Evolutionary conservation across 2,329 filamentous ascomycete species (phyloP).

Genomic region (Penicillium psychrosexuale): DNA sequence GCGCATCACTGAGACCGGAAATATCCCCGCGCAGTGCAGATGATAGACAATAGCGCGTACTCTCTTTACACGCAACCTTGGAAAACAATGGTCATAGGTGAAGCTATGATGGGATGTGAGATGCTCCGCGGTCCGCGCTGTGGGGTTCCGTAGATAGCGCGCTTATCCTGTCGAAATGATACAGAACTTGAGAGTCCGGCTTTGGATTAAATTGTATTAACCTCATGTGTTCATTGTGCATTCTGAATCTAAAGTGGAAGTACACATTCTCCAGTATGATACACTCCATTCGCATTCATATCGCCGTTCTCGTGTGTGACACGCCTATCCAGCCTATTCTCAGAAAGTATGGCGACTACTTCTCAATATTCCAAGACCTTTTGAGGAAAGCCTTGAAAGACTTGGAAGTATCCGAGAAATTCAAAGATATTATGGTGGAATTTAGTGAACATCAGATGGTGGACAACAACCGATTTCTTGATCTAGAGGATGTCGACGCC

Average conservation of each 20-base stretch:
- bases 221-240: neutral
- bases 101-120: neutral
- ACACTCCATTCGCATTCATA: conserved; percentile 11
- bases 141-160: conserved; percentile 10
- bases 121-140: conserved; percentile 18
- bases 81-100: neutral
- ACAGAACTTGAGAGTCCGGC: neutral
- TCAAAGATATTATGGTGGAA: conserved; percentile 6
- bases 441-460: conserved; percentile 29
- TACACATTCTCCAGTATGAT: neutral
- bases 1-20: neutral
- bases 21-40: neutral
- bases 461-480: conserved; percentile 20
- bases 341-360: conserved; percentile 23
- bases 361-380: conserved; percentile 25
- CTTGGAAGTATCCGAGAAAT: conserved; percentile 1
- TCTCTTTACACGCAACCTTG: neutral
- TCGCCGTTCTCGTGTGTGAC: conserved; percentile 32
- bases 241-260: neutral
- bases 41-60: neutral
- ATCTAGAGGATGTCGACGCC: conserved; percentile 23
- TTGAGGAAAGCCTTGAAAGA: conserved; percentile 18
- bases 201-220: neutral
- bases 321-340: conserved; percentile 28
- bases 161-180: neutral